These are phyloP conservation scores for Stephanodiscus minutulus DNA, from an alignment of 108 stramenopile species.

Conservation along the genomic window DNA sequence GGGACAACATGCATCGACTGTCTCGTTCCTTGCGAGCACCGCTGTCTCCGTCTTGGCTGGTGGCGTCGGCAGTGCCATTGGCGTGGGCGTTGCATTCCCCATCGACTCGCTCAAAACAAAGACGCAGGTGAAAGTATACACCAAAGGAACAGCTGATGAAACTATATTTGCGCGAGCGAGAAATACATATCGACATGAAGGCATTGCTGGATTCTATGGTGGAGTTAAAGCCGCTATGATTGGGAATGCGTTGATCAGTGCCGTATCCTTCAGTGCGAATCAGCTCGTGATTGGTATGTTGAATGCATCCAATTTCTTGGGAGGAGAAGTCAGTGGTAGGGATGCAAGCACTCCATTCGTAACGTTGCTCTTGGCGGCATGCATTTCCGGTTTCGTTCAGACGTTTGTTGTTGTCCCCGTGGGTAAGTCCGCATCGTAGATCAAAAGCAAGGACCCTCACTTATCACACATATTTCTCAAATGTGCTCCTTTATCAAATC, in stretches of 20 bases:
- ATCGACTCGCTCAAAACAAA: slow-evolving; percentile 57
- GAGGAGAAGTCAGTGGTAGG: not conserved
- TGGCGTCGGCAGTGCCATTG: slow-evolving; percentile 54
- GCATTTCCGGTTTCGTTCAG: not conserved
- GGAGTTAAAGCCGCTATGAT: not conserved
- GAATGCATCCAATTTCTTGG: not conserved
- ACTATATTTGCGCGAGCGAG: not conserved
- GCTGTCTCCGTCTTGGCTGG: slow-evolving; percentile 42
- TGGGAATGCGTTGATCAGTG: not conserved
- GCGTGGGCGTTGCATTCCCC: slow-evolving; percentile 49
- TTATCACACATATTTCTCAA: not conserved
- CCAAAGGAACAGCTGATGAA: not conserved
- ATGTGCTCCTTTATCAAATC: not conserved
- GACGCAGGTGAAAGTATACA: slow-evolving; percentile 26
- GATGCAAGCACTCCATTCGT: not conserved
- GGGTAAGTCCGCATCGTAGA: not conserved
- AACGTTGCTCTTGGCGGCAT: not conserved
- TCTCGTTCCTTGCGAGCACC: slow-evolving; percentile 16
- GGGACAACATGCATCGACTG: not conserved
- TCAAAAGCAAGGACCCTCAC: not conserved
- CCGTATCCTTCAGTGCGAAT: not conserved
- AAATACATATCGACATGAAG: not conserved
- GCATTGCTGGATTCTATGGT: not conserved
- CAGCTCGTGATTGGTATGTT: not conserved
- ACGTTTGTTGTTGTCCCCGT: not conserved